Base-by-base conservation (phyloP, 306 rosid genomes). In the Vicia sativa region DNA sequence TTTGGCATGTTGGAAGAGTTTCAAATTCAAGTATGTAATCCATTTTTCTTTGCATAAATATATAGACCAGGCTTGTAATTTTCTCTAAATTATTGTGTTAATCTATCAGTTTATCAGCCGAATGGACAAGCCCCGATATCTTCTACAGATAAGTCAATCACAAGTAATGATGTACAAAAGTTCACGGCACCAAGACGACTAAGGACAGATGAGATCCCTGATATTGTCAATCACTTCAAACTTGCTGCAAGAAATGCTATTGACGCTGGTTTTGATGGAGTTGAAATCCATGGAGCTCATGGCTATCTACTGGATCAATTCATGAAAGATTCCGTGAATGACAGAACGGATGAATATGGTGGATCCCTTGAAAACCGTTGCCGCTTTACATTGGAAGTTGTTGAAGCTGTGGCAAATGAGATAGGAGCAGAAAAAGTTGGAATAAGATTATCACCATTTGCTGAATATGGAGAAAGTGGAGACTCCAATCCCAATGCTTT, bases 261-360 rank as follows among this genome's bases (percentile, higher is more conserved):
- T 0, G 86, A 86, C 79, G 96, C 92, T 44, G 90, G 90, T 63
- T 90, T 87, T 67, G 91, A 87, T 70, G 96, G 95, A 39, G 85
- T 87, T 65, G 96, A 90, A 78, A 77, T 90, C 37, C 91, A 90
- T 29, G 89, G 84, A 6, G 95, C 84, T 19, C 70, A 85, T 67
- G 96, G 95, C 48, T 90, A 83, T 78, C 59, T 90, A 7, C 54
- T 83, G 7, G 89, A 87, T 3, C 88, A 90, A 43, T 90, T 90
- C 56, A 26, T 85, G 64, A 87, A 87, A 62, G 95, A 90, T 19
- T 3, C 70, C 48, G 82, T 79, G 31, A 90, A 87, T 45, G 86
- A 87, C 31, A 63, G 88, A 46, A 83, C 74, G 13, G 90, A 87
- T 62, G 26, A 84, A 68, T 90, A 90, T 59, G 96, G 96, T 53